Conservation (phyloP, 208 protist species). For the Acanthamoeba healyi region DNA sequence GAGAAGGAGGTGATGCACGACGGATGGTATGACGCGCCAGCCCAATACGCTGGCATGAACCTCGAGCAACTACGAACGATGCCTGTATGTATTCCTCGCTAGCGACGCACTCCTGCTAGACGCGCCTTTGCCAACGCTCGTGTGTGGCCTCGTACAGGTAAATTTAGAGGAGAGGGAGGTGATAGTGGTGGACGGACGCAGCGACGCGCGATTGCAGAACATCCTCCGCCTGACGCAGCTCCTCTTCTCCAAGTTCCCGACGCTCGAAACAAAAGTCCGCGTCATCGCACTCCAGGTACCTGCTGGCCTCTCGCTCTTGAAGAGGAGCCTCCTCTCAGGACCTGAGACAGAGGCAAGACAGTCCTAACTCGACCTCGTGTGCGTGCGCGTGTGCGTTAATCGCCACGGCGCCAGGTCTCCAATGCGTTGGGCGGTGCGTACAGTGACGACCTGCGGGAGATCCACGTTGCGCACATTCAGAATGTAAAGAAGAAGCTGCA, state of each 20-base stretch:
- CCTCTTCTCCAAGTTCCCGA: conserved; percentile 68
- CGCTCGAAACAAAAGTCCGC: conserved; percentile 59
- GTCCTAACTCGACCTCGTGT: background rate
- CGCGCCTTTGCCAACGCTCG: background rate
- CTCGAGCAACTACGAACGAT: background rate
- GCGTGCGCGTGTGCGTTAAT: background rate
- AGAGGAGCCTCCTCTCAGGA: no score
- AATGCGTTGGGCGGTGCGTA: conserved; percentile 47
- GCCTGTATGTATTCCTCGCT: background rate
- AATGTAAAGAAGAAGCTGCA: conserved; percentile 44
- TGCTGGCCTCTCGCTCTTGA: no score
- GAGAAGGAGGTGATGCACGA: conserved; percentile 45
- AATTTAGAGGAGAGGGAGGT: conserved; percentile 26
- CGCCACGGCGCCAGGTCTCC: background rate
- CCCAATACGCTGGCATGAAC: background rate
- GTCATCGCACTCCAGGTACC: conserved; percentile 36
- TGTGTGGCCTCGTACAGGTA: background rate
- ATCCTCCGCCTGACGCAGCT: conserved; percentile 58
- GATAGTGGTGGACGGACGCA: conserved; percentile 36
- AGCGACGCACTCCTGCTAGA: background rate
- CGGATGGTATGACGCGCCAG: conserved; percentile 41
- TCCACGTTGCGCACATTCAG: conserved; percentile 22
- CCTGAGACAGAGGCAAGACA: no score
- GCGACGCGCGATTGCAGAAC: conserved; percentile 43
- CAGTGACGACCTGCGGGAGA: conserved; percentile 8